These are phyloP conservation scores for Puccinia sorghi DNA, from an alignment of 1,284 basidiomycete species.

Conservation along the genomic window DNA sequence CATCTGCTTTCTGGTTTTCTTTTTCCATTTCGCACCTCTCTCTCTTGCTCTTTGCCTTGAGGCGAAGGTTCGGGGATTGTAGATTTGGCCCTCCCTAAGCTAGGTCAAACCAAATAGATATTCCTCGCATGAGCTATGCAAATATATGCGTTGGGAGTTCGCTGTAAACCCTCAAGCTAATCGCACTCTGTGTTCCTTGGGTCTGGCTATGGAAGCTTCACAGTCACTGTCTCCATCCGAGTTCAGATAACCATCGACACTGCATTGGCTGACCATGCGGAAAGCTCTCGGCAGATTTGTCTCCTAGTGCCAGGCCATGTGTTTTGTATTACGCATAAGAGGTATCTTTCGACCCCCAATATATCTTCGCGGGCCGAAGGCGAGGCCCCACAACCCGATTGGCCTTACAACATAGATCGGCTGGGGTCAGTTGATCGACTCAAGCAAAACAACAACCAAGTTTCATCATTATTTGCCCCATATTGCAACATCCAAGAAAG, in stretches of 20 bases:
- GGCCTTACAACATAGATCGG: not conserved
- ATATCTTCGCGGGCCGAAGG: not conserved
- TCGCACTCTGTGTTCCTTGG: not conserved
- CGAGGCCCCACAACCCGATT: not conserved
- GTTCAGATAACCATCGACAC: not conserved
- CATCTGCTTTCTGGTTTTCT: too few species aligned
- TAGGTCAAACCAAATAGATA: too few species aligned
- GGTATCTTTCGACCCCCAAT: constrained; percentile 1
- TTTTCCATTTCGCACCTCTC: too few species aligned
- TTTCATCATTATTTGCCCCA: constrained; percentile 2
- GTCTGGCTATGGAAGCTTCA: not conserved
- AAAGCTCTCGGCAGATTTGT: not conserved
- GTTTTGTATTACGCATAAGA: not conserved
- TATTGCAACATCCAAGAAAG: not conserved
- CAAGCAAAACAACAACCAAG: not conserved
- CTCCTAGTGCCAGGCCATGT: constrained; percentile 1
- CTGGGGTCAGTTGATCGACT: not conserved
- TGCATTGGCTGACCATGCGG: not conserved
- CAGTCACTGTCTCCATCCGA: not conserved
- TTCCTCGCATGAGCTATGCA: too few species aligned
- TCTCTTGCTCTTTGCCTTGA: too few species aligned
- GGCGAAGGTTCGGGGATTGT: too few species aligned
- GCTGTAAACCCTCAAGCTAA: not conserved
- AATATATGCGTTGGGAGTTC: too few species aligned
- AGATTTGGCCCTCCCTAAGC: too few species aligned